Percentiles rank a stretch among this genome's conserved stretches.
These are phyloP conservation scores for Chrysopogon serrulatus DNA, from an alignment of 176 grass and related monocot genomes.

Conservation along the genomic window DNA sequence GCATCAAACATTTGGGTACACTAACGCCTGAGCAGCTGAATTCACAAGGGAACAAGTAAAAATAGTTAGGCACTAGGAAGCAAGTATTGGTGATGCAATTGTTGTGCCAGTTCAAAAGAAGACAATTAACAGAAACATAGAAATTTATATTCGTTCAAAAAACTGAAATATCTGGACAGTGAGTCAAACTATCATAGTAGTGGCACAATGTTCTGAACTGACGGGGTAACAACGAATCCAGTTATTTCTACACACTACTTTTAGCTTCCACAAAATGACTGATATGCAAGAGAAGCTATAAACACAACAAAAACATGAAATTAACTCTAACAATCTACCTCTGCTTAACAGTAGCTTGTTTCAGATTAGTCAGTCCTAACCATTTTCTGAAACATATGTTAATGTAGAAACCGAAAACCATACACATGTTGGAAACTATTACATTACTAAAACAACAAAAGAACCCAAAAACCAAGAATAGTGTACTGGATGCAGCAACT, in stretches of 20 bases:
- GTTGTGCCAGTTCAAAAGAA: neutral
- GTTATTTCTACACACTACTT: neutral
- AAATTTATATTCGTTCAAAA: neutral
- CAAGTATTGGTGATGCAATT: neutral
- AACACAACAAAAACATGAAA: neutral
- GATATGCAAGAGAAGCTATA: too few species aligned
- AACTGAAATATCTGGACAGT: neutral
- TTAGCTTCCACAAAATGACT: neutral
- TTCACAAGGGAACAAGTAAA: neutral
- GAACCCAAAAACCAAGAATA: neutral
- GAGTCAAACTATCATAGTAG: neutral
- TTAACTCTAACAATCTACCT: neutral
- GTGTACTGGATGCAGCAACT: neutral
- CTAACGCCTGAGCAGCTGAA: neutral
- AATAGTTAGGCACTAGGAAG: neutral
- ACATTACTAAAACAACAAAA: neutral
- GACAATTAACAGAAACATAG: neutral
- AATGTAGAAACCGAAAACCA: too few species aligned
- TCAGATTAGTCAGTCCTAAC: neutral
- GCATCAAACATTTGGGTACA: neutral
- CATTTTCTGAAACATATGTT: neutral
- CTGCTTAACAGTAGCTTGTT: neutral
- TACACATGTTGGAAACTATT: neutral
- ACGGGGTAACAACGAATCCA: neutral
- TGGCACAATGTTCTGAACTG: neutral